These are phyloP conservation scores for Thelephora aurantiotincta DNA, from an alignment of 768 basidiomycete genomes.

Conservation along the genomic window DNA sequence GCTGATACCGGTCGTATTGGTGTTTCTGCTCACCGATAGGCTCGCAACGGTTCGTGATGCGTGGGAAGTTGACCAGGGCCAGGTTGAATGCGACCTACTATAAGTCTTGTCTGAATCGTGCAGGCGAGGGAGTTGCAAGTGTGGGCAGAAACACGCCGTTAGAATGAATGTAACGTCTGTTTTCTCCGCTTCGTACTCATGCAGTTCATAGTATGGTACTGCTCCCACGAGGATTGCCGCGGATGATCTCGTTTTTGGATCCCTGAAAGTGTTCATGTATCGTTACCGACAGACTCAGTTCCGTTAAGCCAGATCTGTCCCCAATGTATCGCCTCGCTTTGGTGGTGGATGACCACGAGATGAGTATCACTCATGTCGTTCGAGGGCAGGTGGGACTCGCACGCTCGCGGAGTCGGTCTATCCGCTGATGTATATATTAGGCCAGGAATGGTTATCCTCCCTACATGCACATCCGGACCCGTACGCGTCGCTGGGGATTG, in stretches of 20 bases:
- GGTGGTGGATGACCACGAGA: conserved; percentile 90
- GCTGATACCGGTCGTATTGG: conserved; percentile 40
- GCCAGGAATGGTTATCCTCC: conserved; percentile 91
- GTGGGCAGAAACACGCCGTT: conserved; percentile 70
- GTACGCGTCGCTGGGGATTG: conserved; percentile 62
- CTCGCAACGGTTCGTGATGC: conserved; percentile 55
- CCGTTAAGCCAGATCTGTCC: conserved; percentile 79
- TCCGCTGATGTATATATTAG: neutral
- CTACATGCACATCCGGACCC: conserved; percentile 84
- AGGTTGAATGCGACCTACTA: conserved; percentile 82
- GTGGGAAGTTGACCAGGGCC: conserved; percentile 49
- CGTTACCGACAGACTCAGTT: conserved; percentile 79
- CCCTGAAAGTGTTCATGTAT: conserved; percentile 56
- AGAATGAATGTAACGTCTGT: conserved; percentile 61
- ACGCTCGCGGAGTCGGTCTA: neutral
- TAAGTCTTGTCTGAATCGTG: conserved; percentile 72
- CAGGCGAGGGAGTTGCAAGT: conserved; percentile 73
- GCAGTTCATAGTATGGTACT: conserved; percentile 34
- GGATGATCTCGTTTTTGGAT: conserved; percentile 65
- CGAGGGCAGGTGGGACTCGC: conserved; percentile 64
- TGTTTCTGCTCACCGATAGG: conserved; percentile 84
- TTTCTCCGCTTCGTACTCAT: neutral
- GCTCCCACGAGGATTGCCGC: conserved; percentile 36
- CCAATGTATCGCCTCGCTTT: conserved; percentile 96
- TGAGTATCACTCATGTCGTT: conserved; percentile 92